Base-by-base conservation (phyloP, 257 asterid species). In the Capsicum chinense region DNA sequence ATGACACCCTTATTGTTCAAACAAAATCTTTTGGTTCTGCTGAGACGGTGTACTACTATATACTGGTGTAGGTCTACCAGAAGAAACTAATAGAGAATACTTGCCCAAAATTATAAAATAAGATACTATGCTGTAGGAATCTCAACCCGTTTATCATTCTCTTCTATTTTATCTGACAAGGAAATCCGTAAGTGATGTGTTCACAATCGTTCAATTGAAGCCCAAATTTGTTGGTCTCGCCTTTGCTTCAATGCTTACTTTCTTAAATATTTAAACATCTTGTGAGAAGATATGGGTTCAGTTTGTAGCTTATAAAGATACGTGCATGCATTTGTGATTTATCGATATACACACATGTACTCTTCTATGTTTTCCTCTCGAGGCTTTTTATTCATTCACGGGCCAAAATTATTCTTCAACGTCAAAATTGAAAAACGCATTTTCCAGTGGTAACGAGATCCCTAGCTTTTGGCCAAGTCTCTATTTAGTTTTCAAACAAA, bases 91-190 rank as follows among this genome's bases (percentile, higher is more conserved):
- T 70, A 0, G 56, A 42, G 35, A 39, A 70, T 42, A 47, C 80
- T 71, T 10, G 33, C 80, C 79, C 39, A 71, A 9, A 71, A 47
- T 19, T 47, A 17, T 48, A 13, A 19, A 44, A 71, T 73, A 0
- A 73, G 44, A 11, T 48, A 48, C 48, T 47, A 19, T 11, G 80
- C 80, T 73, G 80, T 6, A 48, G 80, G 80, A 73, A 73, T 73
- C 42, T 48, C 59, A 73, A 73, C 0, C 6, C 9, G 3, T 19
- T 48, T 33, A 19, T 73, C 80, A 26, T 26, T 48, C 21, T 73
- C 52, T 73, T n/a, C 58, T 17, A 47, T 71, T 71, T 10, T 47
- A n/a, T 44, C 39, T n/a, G 80, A 47, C 39, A 70, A 48, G 42
- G 42, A 73, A 73, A 19, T 19, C 60, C 44, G 48, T 73, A n/a